These are phyloP conservation scores for Mortierella antarctica DNA, from an alignment of 192 early-diverging fungal genomes.

Conservation along the genomic window DNA sequence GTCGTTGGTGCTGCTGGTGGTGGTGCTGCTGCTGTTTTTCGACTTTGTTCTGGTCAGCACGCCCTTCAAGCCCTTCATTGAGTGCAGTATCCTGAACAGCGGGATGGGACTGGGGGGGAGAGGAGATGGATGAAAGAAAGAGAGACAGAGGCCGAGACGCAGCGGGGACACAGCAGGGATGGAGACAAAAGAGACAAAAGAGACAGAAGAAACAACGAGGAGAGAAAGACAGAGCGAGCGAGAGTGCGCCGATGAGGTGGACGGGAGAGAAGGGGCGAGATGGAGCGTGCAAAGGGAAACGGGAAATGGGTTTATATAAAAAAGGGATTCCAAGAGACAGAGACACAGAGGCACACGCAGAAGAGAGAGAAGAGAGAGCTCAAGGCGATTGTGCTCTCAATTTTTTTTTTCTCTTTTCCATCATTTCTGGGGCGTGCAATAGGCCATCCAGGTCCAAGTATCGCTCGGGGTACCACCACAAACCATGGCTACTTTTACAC, in stretches of 20 bases:
- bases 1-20: neutral
- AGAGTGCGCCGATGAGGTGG: neutral
- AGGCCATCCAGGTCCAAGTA: too few species aligned
- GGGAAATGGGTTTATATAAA: too few species aligned
- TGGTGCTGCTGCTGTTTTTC: constrained; percentile 27
- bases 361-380: too few species aligned
- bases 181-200: neutral
- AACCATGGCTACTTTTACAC: too few species aligned
- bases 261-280: too few species aligned
- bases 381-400: too few species aligned
- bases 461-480: too few species aligned
- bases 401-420: too few species aligned
- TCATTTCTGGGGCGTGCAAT: too few species aligned
- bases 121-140: neutral
- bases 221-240: neutral
- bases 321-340: too few species aligned
- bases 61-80: constrained; percentile 53
- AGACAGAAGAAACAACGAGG: constrained; percentile 1
- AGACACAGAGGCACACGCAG: too few species aligned
- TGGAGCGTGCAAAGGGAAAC: too few species aligned
- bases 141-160: neutral
- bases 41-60: constrained; percentile 50
- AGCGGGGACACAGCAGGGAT: neutral
- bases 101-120: constrained; percentile 1
- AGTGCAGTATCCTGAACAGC: neutral